These are phyloP conservation scores for Fusarium clavum DNA, from an alignment of 2,329 filamentous ascomycete genomes.

Conservation along the genomic window DNA sequence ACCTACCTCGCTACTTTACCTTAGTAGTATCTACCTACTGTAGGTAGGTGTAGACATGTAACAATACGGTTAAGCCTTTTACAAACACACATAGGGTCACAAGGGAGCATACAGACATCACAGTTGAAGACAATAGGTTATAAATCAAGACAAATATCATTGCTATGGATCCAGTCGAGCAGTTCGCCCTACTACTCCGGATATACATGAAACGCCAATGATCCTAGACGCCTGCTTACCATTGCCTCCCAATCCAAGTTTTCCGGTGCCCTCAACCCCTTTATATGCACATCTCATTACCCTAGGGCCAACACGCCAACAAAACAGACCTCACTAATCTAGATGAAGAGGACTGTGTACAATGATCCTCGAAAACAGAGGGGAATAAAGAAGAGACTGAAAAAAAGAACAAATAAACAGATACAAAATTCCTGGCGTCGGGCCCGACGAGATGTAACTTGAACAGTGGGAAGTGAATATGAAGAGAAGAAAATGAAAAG, in stretches of 20 bases:
- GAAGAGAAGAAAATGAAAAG: neutral
- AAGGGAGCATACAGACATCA: neutral
- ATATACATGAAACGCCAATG: constrained; percentile 43
- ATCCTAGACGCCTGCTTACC: constrained; percentile 35
- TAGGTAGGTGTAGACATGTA: neutral
- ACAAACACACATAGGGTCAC: neutral
- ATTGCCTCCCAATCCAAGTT: constrained; percentile 30
- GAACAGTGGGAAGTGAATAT: constrained; percentile 21
- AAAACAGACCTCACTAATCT: constrained; percentile 22
- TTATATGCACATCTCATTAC: constrained; percentile 36
- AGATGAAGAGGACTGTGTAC: constrained; percentile 11
- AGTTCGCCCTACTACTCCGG: constrained; percentile 41
- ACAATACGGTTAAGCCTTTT: neutral
- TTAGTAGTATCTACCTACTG: neutral
- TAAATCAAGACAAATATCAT: constrained; percentile 40
- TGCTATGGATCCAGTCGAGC: constrained; percentile 39
- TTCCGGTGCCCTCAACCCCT: constrained; percentile 32
- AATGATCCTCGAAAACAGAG: constrained; percentile 7
- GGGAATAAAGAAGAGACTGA: neutral
- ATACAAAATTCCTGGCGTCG: constrained; percentile 40
- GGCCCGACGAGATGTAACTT: constrained; percentile 37
- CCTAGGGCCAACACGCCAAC: constrained; percentile 30
- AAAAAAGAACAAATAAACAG: neutral
- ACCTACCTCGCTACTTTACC: neutral
- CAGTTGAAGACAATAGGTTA: neutral